Percentiles rank a stretch among this genome's conserved stretches.
phyloP scores from a whole-genome alignment of 768 basidiomycete species.

The Amanita muscaria region DNA sequence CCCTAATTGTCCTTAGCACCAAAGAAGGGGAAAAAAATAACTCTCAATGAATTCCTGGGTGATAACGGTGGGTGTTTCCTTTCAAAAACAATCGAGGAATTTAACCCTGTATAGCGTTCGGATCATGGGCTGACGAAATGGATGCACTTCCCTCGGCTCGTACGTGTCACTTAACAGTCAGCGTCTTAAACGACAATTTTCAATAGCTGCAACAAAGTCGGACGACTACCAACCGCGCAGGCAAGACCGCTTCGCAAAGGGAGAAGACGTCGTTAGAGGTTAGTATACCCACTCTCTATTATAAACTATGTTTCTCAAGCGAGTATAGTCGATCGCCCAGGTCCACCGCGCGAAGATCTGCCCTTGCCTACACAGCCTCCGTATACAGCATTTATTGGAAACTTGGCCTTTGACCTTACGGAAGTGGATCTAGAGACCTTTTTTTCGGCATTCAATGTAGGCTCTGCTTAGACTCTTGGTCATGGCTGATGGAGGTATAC shows the following conservation, averaged over 20 bases:
- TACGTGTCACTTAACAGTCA: conserved; percentile 35
- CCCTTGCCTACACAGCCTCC: conserved; percentile 94
- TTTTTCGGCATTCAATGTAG: conserved; percentile 60
- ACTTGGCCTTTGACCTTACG: conserved; percentile 86
- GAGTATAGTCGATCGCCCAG: conserved; percentile 13
- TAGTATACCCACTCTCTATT: not conserved
- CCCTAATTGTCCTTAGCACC: conserved; percentile 48
- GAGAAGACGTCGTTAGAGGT: conserved; percentile 49
- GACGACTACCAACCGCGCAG: conserved; percentile 54
- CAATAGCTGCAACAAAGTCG: conserved; percentile 54
- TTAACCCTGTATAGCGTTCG: conserved; percentile 45
- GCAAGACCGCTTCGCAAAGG: conserved; percentile 46
- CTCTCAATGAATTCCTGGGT: conserved; percentile 86
- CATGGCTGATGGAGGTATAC: not conserved
- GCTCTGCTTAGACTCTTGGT: conserved; percentile 12
- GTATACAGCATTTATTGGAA: conserved; percentile 95
- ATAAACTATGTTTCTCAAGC: not conserved
- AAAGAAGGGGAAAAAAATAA: conserved; percentile 89
- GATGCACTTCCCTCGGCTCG: conserved; percentile 87
- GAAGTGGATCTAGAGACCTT: conserved; percentile 77
- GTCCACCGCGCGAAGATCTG: conserved; percentile 75
- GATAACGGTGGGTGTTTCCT: conserved; percentile 56
- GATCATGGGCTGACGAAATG: conserved; percentile 99
- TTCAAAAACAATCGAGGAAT: conserved; percentile 11
- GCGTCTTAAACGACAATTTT: conserved; percentile 12